Evolutionary conservation across 805 yeast species (phyloP).

Genomic region (Candida glaebosa): DNA sequence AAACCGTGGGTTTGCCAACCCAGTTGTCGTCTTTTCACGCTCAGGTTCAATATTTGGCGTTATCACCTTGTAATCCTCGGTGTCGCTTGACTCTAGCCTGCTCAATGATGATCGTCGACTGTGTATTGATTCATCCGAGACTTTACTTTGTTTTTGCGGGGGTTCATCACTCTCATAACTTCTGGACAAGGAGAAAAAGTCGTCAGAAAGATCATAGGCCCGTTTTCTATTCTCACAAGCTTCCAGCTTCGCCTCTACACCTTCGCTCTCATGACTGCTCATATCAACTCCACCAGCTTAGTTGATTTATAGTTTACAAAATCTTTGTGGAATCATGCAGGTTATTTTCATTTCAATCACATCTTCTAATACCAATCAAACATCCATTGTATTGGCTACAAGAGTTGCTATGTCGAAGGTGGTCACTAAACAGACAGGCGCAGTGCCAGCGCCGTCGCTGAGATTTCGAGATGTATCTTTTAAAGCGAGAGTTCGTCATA

Average conservation of each 20-base stretch:
- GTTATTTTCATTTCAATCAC: neutral
- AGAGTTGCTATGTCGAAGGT: conserved; percentile 5
- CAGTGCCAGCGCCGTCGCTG: neutral
- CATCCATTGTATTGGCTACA: too few relatives aligned
- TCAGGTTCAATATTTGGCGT: neutral
- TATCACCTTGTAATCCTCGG: neutral
- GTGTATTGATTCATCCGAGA: neutral
- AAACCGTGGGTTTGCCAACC: neutral
- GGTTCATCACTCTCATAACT: neutral
- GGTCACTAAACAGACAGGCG: conserved; percentile 3
- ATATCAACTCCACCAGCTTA: neutral
- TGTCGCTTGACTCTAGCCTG: neutral
- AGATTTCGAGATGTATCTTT: conserved; percentile 22
- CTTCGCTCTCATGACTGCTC: neutral
- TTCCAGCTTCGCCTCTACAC: neutral
- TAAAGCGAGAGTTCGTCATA: conserved; percentile 30
- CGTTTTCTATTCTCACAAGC: neutral
- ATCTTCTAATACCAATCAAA: too few relatives aligned
- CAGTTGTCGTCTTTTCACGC: neutral
- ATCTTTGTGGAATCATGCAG: neutral
- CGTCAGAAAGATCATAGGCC: conserved; percentile 15
- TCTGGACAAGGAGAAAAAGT: conserved; percentile 25
- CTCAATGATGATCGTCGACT: neutral
- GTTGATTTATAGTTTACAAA: neutral
- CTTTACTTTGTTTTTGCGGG: neutral